Conservation (phyloP, 2,329 filamentous ascomycete genomes). For the Aspergillus intermedius region DNA sequence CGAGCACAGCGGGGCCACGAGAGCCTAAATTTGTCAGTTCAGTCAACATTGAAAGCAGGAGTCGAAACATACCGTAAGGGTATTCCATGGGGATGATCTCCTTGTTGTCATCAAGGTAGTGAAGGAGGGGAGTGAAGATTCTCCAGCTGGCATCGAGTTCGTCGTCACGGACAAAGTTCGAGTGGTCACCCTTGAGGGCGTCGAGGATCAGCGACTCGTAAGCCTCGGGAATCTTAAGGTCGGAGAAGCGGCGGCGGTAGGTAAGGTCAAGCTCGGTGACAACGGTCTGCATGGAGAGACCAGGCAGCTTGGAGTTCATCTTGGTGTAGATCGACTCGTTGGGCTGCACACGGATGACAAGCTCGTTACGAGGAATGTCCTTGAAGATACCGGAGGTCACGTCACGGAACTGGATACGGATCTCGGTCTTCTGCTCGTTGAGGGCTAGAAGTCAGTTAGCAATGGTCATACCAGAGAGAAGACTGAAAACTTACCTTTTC, state of each 20-base stretch:
- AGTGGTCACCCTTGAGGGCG: constrained; percentile 97
- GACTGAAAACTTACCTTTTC: constrained; percentile 55
- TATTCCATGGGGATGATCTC: constrained; percentile 99
- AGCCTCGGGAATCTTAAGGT: constrained; percentile 98
- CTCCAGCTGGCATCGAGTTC: constrained; percentile 97
- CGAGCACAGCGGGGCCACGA: constrained; percentile 88
- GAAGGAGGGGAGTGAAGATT: constrained; percentile 93
- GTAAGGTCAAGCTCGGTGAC: constrained; percentile 97
- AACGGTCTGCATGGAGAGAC: constrained; percentile 98
- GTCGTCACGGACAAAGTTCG: constrained; percentile 96
- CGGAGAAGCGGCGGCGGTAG: constrained; percentile 95
- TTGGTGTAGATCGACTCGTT: constrained; percentile 99
- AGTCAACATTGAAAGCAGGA: not conserved
- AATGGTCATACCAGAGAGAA: not conserved
- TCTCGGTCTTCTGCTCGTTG: constrained; percentile 99
- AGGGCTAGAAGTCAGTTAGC: constrained; percentile 51
- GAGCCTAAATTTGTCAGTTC: constrained; percentile 57
- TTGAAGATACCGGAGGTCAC: constrained; percentile 99
- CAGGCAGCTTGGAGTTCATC: constrained; percentile 99
- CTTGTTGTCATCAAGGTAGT: constrained; percentile 98
- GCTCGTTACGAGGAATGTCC: constrained; percentile 97
- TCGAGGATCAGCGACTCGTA: constrained; percentile 98
- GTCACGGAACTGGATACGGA: constrained; percentile 98
- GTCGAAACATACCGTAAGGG: constrained; percentile 74
- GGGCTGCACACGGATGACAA: constrained; percentile 97